Base-by-base conservation (phyloP, 1,284 basidiomycete species). In the Fomitopsis palustris region DNA sequence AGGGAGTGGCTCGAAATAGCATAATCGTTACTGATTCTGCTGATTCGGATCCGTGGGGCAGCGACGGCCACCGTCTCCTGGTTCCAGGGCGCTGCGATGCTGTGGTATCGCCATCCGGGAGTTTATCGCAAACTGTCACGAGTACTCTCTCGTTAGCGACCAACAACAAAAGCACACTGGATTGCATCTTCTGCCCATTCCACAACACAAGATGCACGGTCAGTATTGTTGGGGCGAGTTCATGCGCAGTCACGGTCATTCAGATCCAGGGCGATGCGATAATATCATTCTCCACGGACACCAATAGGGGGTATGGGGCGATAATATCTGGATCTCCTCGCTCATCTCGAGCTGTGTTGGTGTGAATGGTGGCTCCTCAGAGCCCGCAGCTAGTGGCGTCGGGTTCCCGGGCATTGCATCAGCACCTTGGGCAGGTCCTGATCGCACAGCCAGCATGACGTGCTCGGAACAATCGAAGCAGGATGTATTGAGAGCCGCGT, bases 1-100 rank as follows among this genome's bases (percentile, higher is more conserved):
- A 64, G 61, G 17, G 45, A 43, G 55, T 38, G 17, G 53, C 33
- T 42, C 21, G 29, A 27, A 37, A 56, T 56, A 38, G 37, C 33
- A 41, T 45, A 25, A 56, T 52, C 49, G 19, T 19, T 19, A 27
- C 54, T 54, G 53, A 54, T 54, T 29, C 37, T n/a, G 27, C 27
- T 41, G 53, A 54, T 54, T 54, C 53, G 53, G 41, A 56, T 56
- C 54, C 54, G 54, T 41, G 19, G 27, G 33, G 9, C 39, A 31
- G 27, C 27, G 42, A 19, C 43, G 23, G 31, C 41, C 31, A 56
- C 45, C 42, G 33, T 27, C 49, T 52, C 25, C 49, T 21, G 49
- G 33, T 19, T 27, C 23, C 19, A 45, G 39, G 54, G 37, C 54
- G 38, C 39, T 47, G 35, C 21, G n/a, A 47, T 56, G 37, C 25